Evolutionary conservation across 805 yeast genomes (phyloP).

Genomic region (Wickerhamiella cacticola): DNA sequence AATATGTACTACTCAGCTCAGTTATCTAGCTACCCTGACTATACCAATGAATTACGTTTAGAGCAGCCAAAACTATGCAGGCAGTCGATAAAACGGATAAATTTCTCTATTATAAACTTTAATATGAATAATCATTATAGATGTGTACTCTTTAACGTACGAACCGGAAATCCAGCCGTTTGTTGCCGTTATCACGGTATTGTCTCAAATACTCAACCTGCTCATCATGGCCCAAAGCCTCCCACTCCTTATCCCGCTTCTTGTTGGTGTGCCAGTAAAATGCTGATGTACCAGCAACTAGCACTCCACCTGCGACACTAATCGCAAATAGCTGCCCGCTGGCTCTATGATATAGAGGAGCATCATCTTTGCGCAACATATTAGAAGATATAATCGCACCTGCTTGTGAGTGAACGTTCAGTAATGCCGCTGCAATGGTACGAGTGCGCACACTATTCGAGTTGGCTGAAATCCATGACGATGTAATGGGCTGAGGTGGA

Average conservation of each 20-base stretch:
- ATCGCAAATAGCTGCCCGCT: slow-evolving; percentile 33
- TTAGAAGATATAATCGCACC: slow-evolving; percentile 44
- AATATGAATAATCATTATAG: too few species aligned
- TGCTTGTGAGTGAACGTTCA: slow-evolving; percentile 54
- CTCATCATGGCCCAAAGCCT: slow-evolving; percentile 37
- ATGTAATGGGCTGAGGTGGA: slow-evolving; percentile 18
- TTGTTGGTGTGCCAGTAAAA: slow-evolving; percentile 28
- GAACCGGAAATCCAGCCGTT: slow-evolving; percentile 37
- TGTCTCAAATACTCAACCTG: slow-evolving; percentile 35
- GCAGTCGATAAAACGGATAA: not conserved
- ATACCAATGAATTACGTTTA: too few species aligned
- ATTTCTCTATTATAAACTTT: not conserved
- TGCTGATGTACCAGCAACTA: slow-evolving; percentile 15
- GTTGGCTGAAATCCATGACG: slow-evolving; percentile 46
- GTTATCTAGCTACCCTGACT: too few species aligned
- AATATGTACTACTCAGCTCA: too few species aligned
- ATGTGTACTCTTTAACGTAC: not conserved
- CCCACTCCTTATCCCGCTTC: slow-evolving; percentile 38
- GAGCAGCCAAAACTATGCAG: too few species aligned
- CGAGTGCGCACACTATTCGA: slow-evolving; percentile 52
- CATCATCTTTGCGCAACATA: slow-evolving; percentile 45
- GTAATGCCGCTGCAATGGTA: slow-evolving; percentile 55
- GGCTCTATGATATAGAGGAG: slow-evolving; percentile 39
- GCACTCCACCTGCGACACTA: slow-evolving; percentile 31
- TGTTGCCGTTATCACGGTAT: slow-evolving; percentile 43